A percentile compares a stretch with the other conserved stretches of the same genome.
Evolutionary conservation across 208 protist genomes (phyloP).

Genomic region (Trypanosomatidae sp.): DNA sequence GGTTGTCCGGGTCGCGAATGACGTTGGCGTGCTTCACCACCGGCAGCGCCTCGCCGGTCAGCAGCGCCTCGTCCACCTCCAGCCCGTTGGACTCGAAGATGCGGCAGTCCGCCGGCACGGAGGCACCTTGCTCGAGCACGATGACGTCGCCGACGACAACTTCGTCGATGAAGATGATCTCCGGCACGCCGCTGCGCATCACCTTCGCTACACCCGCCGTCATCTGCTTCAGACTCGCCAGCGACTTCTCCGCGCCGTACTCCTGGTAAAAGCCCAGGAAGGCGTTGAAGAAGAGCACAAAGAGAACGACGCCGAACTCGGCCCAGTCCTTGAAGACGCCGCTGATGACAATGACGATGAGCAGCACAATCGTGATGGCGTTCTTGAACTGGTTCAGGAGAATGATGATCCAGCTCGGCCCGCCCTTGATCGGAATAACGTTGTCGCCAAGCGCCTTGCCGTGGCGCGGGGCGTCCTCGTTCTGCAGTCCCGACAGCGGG

Average conservation of each 20-base stretch:
- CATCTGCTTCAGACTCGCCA: slow-evolving; percentile 86
- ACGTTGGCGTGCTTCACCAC: slow-evolving; percentile 82
- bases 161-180: slow-evolving; percentile 93
- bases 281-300: slow-evolving; percentile 88
- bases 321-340: slow-evolving; percentile 84
- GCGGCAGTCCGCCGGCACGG: slow-evolving; percentile 95
- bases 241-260: slow-evolving; percentile 82
- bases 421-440: slow-evolving; percentile 77
- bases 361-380: slow-evolving; percentile 84
- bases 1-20: slow-evolving; percentile 71
- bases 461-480: slow-evolving; percentile 48
- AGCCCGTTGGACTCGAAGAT: slow-evolving; percentile 85
- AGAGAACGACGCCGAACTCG: slow-evolving; percentile 84
- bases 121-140: slow-evolving; percentile 89
- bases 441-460: slow-evolving; percentile 70
- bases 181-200: slow-evolving; percentile 87
- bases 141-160: slow-evolving; percentile 97
- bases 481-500: slow-evolving; percentile 38
- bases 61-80: slow-evolving; percentile 91
- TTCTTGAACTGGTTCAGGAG: slow-evolving; percentile 79
- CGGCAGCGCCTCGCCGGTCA: slow-evolving; percentile 93
- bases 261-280: slow-evolving; percentile 90
- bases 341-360: slow-evolving; percentile 82
- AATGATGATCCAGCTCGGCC: slow-evolving; percentile 64
- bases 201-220: slow-evolving; percentile 87